Evolutionary conservation across 352 stramenopile species (phyloP), one percentile per base, ranked within the genome.

Genomic region (Pythium oligandrum): DNA sequence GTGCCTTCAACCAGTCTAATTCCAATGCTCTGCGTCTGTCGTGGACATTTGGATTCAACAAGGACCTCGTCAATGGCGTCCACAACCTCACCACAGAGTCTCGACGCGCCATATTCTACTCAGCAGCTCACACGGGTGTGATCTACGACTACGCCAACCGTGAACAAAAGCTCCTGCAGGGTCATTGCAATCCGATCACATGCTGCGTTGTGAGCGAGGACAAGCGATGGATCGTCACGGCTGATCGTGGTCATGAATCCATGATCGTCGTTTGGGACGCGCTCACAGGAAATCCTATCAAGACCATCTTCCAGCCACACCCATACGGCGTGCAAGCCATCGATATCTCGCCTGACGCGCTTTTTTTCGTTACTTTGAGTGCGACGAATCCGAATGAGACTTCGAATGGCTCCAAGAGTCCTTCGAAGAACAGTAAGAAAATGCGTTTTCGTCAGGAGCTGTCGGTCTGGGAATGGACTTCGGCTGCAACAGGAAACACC

Each of bases 181-280:
- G 84, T 3, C 90, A 97, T 63, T 97, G 88, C 56, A 94, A 97
- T 44, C 74, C 83, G 10, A 98, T 98, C 66, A 88, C 72, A 6
- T 88, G 78, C 61, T 95, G 83, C 51, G 79, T 77, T 31, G 87
- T 97, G 26, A 96, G 86, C 59, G 74, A 93, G 35, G 88, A 97
- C 72, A 97, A 97, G 70, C 83, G 87, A 26, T 97, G 86, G 86
- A 90, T 98, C 53, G 88, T 94, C 42, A 98, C 90, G 38, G 90
- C 85, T 9, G 92, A 97, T 49, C 64, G 69, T 3, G 90, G 90
- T 0, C 44, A 61, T 4, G 88, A 98, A 57, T 90, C 82, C 26
- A 94, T 97, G 75, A 73, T 98, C 31, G 89, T 98, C 6, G 79
- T 98, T 10, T 98, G 92, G 90, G 90, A 98, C 50, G 65, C 76